Evolutionary conservation across 139 green algal genomes (phyloP).

Genomic region (Zygnema cylindricum): DNA sequence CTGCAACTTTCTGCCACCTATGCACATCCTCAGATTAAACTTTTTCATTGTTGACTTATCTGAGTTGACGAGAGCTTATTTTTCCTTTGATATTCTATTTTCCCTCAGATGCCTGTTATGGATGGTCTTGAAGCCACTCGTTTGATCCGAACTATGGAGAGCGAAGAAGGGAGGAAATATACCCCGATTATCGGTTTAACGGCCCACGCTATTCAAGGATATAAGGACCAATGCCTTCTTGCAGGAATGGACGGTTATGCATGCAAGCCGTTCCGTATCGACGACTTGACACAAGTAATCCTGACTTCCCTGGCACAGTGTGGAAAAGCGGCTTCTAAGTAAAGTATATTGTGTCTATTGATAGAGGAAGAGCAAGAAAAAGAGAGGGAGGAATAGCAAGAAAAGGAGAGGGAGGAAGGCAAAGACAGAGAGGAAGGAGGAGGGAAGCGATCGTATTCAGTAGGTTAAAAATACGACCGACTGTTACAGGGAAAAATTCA

Average conservation of each 20-base stretch:
- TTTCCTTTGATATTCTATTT: background rate
- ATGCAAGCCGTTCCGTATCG: slow-evolving; percentile 20
- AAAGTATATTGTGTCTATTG: too few relatives aligned
- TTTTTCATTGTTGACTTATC: background rate
- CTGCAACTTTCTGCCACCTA: too few relatives aligned
- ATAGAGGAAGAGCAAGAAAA: too few relatives aligned
- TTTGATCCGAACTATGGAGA: slow-evolving; percentile 16
- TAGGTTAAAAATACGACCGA: too few relatives aligned
- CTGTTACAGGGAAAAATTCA: too few relatives aligned
- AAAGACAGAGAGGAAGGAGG: too few relatives aligned
- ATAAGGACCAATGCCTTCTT: slow-evolving; percentile 11
- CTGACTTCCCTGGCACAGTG: background rate
- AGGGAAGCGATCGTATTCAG: too few relatives aligned
- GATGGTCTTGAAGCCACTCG: slow-evolving; percentile 43
- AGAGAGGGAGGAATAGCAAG: too few relatives aligned
- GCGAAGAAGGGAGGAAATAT: background rate
- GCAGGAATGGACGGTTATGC: slow-evolving; percentile 48
- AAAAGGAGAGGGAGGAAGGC: too few relatives aligned
- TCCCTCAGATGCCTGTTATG: slow-evolving; percentile 52
- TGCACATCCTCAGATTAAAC: too few relatives aligned
- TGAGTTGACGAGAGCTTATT: background rate
- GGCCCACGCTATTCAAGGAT: slow-evolving; percentile 13
- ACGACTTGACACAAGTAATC: slow-evolving; percentile 14
- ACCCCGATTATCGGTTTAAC: slow-evolving; percentile 39
- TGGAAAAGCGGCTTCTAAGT: too few relatives aligned